Conservation (phyloP, 805 yeast species). For the Tetrapisispora iriomotensis region DNA sequence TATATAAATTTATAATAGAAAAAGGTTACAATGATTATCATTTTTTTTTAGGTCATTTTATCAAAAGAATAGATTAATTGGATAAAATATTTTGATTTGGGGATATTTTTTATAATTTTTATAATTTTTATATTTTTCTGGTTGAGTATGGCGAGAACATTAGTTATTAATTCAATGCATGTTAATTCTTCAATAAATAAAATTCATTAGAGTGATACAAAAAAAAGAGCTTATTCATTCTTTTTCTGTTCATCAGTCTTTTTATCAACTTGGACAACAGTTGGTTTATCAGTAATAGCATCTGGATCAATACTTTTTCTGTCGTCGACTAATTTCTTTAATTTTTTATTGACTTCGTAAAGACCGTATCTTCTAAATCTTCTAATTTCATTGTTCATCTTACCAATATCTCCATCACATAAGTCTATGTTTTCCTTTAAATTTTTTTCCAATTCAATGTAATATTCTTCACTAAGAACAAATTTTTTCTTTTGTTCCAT, state of each 20-base stretch:
- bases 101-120: background rate
- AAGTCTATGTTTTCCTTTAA: conserved; percentile 33
- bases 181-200: background rate
- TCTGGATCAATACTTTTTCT: conserved; percentile 19
- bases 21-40: background rate
- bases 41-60: background rate
- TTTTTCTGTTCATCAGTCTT: conserved; percentile 11
- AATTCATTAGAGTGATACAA: background rate
- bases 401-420: conserved; percentile 31
- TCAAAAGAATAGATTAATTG: no score
- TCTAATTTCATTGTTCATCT: conserved; percentile 37
- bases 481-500: conserved; percentile 38
- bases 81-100: background rate
- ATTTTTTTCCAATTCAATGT: conserved; percentile 39
- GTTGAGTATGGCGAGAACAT: background rate
- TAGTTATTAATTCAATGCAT: conserved; percentile 2
- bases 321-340: conserved; percentile 17
- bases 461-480: conserved; percentile 46
- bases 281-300: background rate
- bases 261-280: conserved; percentile 3
- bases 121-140: background rate
- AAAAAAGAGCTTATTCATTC: background rate
- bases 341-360: conserved; percentile 35
- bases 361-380: conserved; percentile 63
- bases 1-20: background rate